Base-by-base conservation (phyloP, 257 asterid species). In the Primulina huaijiensis region DNA sequence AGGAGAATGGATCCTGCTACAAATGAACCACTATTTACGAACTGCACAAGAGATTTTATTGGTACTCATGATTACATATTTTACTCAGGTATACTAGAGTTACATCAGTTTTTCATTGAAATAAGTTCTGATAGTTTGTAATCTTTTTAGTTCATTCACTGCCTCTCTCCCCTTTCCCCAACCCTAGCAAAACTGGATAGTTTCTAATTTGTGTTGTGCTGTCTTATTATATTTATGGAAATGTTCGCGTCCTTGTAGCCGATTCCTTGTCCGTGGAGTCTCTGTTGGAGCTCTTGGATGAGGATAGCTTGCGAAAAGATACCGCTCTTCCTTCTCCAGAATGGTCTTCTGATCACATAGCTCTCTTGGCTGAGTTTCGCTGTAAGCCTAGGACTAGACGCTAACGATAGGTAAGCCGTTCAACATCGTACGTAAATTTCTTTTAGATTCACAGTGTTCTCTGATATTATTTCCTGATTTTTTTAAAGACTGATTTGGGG, bases 301-400 rank as follows among this genome's bases (percentile, higher is more conserved):
- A 93, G 84, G 96, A 89, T 72, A 82, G 95, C 73, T 79, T 93
- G 86, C 81, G 99, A 70, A 93, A 89, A 86, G 96, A 93, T 77
- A 90, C 97, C 2, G 99, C 96, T 27, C 96, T 93, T 81, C 99
- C 99, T 76, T 93, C 99, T 75, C 96, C 97, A 46, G 95, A 89
- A 80, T 90, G 97, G 99, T 93, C 99, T 37, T 93, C 99, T 17
- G 97, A 93, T 85, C 99, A 93, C 82, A 90, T 93, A 77, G 97
- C 97, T 23, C 95, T 93, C 69, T 78, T 90, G 71, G 97, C 97
- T 59, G 99, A 89, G 79, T 90, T 93, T 75, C 95, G 96, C 59
- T 93, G 97, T 85, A 89, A 86, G 84, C 84, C 95, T 70, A 78
- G 84, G 80, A 77, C 77, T 69, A 86, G 90, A 80, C 96, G 94